Base-by-base conservation (phyloP, 2,329 filamentous ascomycete species). In the Gliomastix tumulicola region DNA sequence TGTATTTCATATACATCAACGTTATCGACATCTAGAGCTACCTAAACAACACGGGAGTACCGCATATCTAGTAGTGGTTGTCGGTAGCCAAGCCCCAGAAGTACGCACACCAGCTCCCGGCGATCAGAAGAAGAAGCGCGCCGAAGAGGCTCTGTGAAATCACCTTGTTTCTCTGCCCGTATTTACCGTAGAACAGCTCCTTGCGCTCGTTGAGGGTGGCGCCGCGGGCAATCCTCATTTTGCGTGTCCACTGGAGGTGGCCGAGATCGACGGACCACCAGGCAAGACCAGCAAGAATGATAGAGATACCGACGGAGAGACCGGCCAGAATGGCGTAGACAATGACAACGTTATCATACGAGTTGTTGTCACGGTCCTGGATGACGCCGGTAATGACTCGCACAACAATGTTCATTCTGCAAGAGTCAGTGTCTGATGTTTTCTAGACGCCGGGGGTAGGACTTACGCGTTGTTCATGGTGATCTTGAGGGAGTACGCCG, bases 61-160 rank as follows among this genome's bases (percentile, higher is more conserved):
- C n/a, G n/a, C 27, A 15, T 21, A n/a, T 21, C 38, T 41, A 49
- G 18, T 43, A 25, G 28, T 71, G 68, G 37, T 74, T 64, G 0
- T 69, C 69, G 0, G 71, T 79, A 5, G 68, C 69, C 3, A 73
- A 64, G 7, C 76, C 75, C 74, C 74, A 80, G 41, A 80, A 76
- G 49, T 77, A 80, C 1, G 71, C 74, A 8, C 47, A 53, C 70
- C 73, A 76, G 3, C 60, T 60, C 1, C 76, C 75, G 9, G 74
- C 21, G 0, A 73, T 62, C 28, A 79, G 44, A 4, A 70, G 17
- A 1, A 69, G 44, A 2, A 76, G 44, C 0, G 54, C 50, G 2
- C 43, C 50, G 35, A 39, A 40, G 19, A 30, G 37, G 4, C n/a
- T 25, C 25, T 20, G 34, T 6, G 38, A 40, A 19, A 33, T 40